These are phyloP conservation scores for Daldinia loculata DNA, from an alignment of 495 filamentous ascomycete genomes.

Conservation along the genomic window DNA sequence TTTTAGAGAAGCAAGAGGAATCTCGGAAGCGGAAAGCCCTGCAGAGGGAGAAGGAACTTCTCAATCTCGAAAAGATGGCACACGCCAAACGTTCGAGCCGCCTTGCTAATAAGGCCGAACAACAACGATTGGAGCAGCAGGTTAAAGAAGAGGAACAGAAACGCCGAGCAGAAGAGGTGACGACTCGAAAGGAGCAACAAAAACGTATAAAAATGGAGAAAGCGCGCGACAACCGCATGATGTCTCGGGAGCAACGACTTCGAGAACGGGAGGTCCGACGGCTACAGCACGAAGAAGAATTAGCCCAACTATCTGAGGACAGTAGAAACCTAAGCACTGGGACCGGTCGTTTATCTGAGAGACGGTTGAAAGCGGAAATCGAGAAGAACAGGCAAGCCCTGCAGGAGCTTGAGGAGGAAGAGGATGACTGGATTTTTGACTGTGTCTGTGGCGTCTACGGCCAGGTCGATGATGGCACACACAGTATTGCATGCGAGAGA, in stretches of 20 bases:
- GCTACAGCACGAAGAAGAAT: conserved; percentile 81
- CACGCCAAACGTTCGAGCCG: conserved; percentile 92
- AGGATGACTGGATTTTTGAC: conserved; percentile 94
- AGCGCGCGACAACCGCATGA: conserved; percentile 81
- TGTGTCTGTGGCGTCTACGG: conserved; percentile 91
- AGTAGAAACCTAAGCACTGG: conserved; percentile 71
- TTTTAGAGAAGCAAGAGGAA: conserved; percentile 84
- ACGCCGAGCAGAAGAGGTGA: conserved; percentile 68
- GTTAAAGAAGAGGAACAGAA: conserved; percentile 76
- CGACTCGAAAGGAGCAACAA: conserved; percentile 73
- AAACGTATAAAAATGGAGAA: conserved; percentile 71
- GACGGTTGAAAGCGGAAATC: conserved; percentile 79
- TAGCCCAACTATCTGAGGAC: conserved; percentile 79
- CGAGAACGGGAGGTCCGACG: conserved; percentile 84
- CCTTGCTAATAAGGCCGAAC: conserved; percentile 80
- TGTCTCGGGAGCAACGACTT: conserved; percentile 83
- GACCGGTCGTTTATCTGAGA: conserved; percentile 75
- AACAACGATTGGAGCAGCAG: conserved; percentile 76
- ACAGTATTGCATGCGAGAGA: conserved; percentile 92
- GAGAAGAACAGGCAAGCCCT: conserved; percentile 78
- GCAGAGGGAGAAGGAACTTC: conserved; percentile 79
- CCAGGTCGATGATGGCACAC: conserved; percentile 89
- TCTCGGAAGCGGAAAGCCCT: conserved; percentile 71
- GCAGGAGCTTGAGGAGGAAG: conserved; percentile 72
- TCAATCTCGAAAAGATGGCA: conserved; percentile 84